Evolutionary conservation across 495 filamentous ascomycete genomes (phyloP).

Genomic region (Podospora appendiculata): DNA sequence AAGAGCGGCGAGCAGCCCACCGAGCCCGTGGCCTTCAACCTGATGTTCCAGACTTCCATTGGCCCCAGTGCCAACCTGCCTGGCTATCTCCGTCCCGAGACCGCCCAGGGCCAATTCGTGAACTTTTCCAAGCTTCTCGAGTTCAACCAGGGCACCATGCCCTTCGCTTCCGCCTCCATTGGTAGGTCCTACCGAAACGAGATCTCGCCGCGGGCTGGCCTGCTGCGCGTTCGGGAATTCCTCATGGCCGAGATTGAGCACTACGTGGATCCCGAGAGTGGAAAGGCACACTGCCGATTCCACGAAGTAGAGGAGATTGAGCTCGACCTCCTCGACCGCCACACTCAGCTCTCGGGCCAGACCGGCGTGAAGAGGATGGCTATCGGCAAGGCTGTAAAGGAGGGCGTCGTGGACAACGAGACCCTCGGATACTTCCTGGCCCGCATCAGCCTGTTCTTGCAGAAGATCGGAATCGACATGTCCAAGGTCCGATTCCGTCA

Average conservation of each 20-base stretch:
- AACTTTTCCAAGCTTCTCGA: conserved; percentile 73
- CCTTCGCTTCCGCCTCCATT: conserved; percentile 70
- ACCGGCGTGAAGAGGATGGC: conserved; percentile 52
- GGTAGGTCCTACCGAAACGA: conserved; percentile 77
- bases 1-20: conserved; percentile 47
- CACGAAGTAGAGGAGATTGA: conserved; percentile 57
- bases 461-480: conserved; percentile 60
- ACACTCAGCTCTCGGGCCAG: conserved; percentile 63
- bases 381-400: conserved; percentile 65
- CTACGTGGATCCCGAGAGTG: conserved; percentile 61
- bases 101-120: conserved; percentile 69
- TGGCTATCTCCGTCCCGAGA: conserved; percentile 65
- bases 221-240: conserved; percentile 75
- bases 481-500: conserved; percentile 74
- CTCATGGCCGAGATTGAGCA: conserved; percentile 81
- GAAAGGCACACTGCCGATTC: conserved; percentile 69
- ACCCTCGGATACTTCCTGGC: conserved; percentile 83
- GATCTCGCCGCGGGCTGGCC: conserved; percentile 64
- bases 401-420: conserved; percentile 69
- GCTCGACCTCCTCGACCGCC: conserved; percentile 60
- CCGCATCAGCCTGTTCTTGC: conserved; percentile 66
- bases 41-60: conserved; percentile 73
- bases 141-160: conserved; percentile 65
- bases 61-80: conserved; percentile 53
- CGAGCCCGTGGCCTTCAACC: conserved; percentile 64